These are phyloP conservation scores for Aspergillus uvarum DNA, from an alignment of 2,329 filamentous ascomycete species.

Conservation along the genomic window DNA sequence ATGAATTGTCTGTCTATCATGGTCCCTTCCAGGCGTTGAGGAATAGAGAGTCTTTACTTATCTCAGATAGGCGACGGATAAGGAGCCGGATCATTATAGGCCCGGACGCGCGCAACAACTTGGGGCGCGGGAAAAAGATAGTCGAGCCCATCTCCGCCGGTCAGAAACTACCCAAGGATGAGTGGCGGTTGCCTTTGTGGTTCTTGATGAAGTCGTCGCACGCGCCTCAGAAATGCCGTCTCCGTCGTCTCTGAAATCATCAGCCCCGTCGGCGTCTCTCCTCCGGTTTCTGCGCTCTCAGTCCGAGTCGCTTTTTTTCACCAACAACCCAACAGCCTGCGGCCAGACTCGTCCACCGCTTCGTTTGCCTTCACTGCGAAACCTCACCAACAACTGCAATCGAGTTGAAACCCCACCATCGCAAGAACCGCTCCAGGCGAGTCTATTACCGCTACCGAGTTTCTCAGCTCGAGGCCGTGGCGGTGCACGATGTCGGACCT, in stretches of 20 bases:
- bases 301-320: conserved; percentile 60
- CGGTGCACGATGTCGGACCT: conserved; percentile 15
- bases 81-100: conserved; percentile 6
- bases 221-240: conserved; percentile 41
- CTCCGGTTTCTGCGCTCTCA: conserved; percentile 73
- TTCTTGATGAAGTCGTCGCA: conserved; percentile 7
- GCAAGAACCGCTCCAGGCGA: conserved; percentile 30
- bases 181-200: conserved; percentile 10
- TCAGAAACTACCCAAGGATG: neutral
- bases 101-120: conserved; percentile 8
- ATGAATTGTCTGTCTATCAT: no score
- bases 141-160: neutral
- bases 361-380: conserved; percentile 19
- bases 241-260: conserved; percentile 34
- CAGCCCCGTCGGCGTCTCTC: conserved; percentile 56
- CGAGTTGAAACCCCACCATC: conserved; percentile 20
- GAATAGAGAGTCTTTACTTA: neutral
- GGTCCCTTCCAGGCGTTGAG: no score
- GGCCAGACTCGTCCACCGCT: conserved; percentile 16
- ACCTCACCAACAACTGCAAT: conserved; percentile 25
- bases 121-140: conserved; percentile 6
- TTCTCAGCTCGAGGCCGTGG: conserved; percentile 12
- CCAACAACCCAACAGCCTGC: conserved; percentile 36
- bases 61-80: neutral
- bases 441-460: conserved; percentile 27